Evolutionary conservation across 83 land plant genomes (phyloP).

Genomic region (Thuja plicata): DNA sequence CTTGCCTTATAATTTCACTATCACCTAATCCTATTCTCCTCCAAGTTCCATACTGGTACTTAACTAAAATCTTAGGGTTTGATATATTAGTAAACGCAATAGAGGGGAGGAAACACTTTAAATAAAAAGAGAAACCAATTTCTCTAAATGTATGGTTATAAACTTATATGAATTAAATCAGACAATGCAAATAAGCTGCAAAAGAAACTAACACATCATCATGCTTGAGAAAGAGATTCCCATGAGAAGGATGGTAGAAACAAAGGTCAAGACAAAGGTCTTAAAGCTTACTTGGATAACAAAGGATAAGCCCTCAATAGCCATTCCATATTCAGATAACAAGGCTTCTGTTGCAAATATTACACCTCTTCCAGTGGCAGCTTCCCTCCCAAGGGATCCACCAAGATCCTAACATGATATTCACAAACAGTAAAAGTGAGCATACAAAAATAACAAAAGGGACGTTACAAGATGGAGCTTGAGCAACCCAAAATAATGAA

Average conservation of each 20-base stretch:
- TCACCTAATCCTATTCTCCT: background rate
- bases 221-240: background rate
- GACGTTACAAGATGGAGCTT: background rate
- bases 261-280: background rate
- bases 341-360: conserved; percentile 73
- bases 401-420: conserved; percentile 64
- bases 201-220: background rate
- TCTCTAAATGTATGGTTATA: background rate
- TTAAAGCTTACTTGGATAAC: conserved; percentile 57
- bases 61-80: background rate
- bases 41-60: background rate
- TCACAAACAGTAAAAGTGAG: background rate
- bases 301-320: conserved; percentile 42
- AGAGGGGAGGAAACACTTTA: background rate
- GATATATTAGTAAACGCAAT: background rate
- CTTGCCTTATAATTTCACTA: background rate
- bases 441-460: background rate
- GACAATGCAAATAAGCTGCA: background rate
- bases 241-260: background rate
- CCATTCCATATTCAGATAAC: conserved; percentile 61
- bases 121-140: background rate
- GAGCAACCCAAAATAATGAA: background rate
- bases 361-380: conserved; percentile 80
- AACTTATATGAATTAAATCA: background rate
- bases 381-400: conserved; percentile 82